Conservation (phyloP, 2,329 filamentous ascomycete genomes). For the Cladosporium sp. region DNA sequence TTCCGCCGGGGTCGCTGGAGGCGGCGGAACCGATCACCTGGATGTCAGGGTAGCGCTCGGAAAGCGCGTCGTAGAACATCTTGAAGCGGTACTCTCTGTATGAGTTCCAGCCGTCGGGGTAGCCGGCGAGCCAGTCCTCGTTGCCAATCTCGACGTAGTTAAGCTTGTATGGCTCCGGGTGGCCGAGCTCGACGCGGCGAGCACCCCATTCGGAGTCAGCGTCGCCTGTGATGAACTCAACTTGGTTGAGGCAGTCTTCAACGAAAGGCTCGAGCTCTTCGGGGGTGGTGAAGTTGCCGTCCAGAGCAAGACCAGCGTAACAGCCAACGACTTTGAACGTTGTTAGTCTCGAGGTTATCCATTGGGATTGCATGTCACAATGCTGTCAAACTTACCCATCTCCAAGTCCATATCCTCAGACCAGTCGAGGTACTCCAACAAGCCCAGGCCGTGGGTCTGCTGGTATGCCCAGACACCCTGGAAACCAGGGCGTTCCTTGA, state of each 20-base stretch:
- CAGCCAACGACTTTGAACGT: slow-evolving; percentile 16
- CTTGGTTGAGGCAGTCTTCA: slow-evolving; percentile 56
- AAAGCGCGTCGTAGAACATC: slow-evolving; percentile 56
- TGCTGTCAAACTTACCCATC: background rate
- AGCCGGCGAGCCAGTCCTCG: slow-evolving; percentile 53
- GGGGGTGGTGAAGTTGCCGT: slow-evolving; percentile 43
- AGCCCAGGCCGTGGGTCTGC: slow-evolving; percentile 57
- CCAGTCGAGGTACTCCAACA: slow-evolving; percentile 60
- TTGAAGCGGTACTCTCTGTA: slow-evolving; percentile 50
- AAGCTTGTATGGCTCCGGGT: slow-evolving; percentile 57
- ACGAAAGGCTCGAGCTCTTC: slow-evolving; percentile 51
- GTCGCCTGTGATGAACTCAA: slow-evolving; percentile 55
- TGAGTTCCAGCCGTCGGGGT: slow-evolving; percentile 18
- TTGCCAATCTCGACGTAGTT: slow-evolving; percentile 63
- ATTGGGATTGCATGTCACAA: slow-evolving; percentile 13
- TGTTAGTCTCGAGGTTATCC: slow-evolving; percentile 28
- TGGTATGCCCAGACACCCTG: slow-evolving; percentile 53
- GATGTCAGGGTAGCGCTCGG: slow-evolving; percentile 51
- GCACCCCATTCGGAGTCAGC: slow-evolving; percentile 52
- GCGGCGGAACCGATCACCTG: slow-evolving; percentile 46
- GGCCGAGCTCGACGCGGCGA: slow-evolving; percentile 54
- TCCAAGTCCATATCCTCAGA: slow-evolving; percentile 26
- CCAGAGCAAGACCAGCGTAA: slow-evolving; percentile 34
- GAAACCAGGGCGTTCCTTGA: slow-evolving; percentile 46
- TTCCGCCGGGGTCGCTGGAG: slow-evolving; percentile 18